These are phyloP conservation scores for Fusarium bactridioides DNA, from an alignment of 2,329 filamentous ascomycete species.

Conservation along the genomic window DNA sequence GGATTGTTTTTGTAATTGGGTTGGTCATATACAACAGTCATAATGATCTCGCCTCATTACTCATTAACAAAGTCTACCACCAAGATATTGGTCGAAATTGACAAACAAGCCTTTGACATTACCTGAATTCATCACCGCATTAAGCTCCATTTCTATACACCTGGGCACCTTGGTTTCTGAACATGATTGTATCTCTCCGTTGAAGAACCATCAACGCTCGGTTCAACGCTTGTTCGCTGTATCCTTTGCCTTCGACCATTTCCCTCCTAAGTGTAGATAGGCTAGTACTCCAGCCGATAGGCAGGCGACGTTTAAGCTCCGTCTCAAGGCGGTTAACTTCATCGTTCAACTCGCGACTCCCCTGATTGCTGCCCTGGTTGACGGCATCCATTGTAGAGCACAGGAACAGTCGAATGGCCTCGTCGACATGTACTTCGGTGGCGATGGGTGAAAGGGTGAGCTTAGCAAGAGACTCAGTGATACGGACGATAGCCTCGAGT, in stretches of 20 bases:
- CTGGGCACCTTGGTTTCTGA: slow-evolving; percentile 77
- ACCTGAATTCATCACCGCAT: slow-evolving; percentile 23
- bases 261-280: slow-evolving; percentile 85
- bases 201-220: slow-evolving; percentile 86
- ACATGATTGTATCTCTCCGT: slow-evolving; percentile 84
- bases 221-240: slow-evolving; percentile 85
- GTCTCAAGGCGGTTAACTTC: slow-evolving; percentile 88
- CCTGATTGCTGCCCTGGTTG: slow-evolving; percentile 84
- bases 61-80: slow-evolving; percentile 34
- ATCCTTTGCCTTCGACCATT: slow-evolving; percentile 91
- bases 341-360: slow-evolving; percentile 88
- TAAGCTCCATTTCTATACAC: slow-evolving; percentile 77
- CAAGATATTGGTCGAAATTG: slow-evolving; percentile 12
- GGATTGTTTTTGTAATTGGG: slow-evolving; percentile 8
- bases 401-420: slow-evolving; percentile 95
- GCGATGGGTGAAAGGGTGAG: slow-evolving; percentile 85
- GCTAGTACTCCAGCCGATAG: slow-evolving; percentile 95
- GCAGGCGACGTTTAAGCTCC: slow-evolving; percentile 84
- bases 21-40: not conserved
- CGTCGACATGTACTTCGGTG: slow-evolving; percentile 91
- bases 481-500: slow-evolving; percentile 95
- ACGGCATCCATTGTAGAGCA: slow-evolving; percentile 98
- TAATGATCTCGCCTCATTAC: slow-evolving; percentile 31
- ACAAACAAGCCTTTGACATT: slow-evolving; percentile 23
- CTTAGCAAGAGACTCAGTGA: slow-evolving; percentile 95